Percentiles rank a stretch among this genome's conserved stretches.
Evolutionary conservation across 176 grass and related monocot species (phyloP).

Genomic region (Elaeis guineensis): DNA sequence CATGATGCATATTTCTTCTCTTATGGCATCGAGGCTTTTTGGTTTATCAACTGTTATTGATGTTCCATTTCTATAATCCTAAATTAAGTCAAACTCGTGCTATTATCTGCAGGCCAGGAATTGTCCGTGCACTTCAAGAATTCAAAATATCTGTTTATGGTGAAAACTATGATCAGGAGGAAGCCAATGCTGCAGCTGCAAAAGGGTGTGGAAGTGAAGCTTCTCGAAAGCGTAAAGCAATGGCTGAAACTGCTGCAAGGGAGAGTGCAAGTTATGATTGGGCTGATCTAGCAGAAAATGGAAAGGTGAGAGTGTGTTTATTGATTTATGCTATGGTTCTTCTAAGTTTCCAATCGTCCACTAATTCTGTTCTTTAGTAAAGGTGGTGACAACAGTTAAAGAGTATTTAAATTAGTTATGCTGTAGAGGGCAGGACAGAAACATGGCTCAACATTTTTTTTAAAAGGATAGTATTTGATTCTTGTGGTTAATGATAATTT

Average conservation of each 20-base stretch:
- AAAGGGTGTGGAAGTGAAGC: conserved; percentile 31
- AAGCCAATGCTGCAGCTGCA: conserved; percentile 36
- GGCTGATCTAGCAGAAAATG: conserved; percentile 74
- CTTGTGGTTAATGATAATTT: conserved; percentile 9
- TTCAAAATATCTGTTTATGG: conserved; percentile 75
- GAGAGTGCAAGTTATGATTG: conserved; percentile 60
- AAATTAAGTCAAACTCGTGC: too few relatives aligned
- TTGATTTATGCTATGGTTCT: not conserved
- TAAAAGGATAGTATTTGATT: not conserved
- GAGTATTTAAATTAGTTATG: too few relatives aligned
- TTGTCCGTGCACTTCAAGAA: conserved; percentile 62
- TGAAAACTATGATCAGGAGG: conserved; percentile 85
- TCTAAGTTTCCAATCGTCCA: not conserved
- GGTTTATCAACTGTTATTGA: conserved; percentile 2
- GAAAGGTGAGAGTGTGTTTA: conserved; percentile 41
- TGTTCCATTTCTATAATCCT: conserved; percentile 4
- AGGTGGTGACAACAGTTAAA: too few relatives aligned
- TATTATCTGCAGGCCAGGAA: conserved; percentile 40
- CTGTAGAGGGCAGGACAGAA: too few relatives aligned
- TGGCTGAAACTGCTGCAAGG: conserved; percentile 40
- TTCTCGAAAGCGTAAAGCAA: conserved; percentile 72
- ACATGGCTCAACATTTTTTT: not conserved
- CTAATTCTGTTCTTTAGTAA: too few relatives aligned
- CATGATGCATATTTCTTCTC: not conserved
- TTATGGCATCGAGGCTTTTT: conserved; percentile 12